Conservation (phyloP, 768 basidiomycete genomes). For the Amanita muscaria region DNA sequence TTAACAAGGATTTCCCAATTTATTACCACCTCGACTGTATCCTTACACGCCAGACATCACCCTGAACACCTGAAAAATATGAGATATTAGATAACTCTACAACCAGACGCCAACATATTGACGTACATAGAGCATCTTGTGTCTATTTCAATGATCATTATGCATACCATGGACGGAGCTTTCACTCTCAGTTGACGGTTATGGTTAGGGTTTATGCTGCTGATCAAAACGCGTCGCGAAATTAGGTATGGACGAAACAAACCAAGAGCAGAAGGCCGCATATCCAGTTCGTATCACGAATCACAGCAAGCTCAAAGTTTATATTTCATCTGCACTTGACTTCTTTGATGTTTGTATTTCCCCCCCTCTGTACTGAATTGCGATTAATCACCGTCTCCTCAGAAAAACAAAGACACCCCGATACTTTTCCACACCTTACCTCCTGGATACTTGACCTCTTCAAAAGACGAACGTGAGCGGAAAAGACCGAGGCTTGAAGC, state of each 20-base stretch:
- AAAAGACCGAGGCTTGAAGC: background rate
- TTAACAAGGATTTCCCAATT: no score
- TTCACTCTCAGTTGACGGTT: no score
- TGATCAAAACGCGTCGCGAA: slow-evolving; percentile 7
- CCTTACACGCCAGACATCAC: no score
- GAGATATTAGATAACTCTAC: no score
- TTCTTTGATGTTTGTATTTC: slow-evolving; percentile 40
- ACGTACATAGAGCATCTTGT: no score
- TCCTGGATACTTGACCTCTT: slow-evolving; percentile 11
- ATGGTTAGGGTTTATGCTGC: slow-evolving; percentile 4
- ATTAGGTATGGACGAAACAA: no score
- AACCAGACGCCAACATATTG: no score
- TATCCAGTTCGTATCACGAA: slow-evolving; percentile 42
- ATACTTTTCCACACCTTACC: slow-evolving; percentile 57
- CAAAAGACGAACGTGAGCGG: background rate
- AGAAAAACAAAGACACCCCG: slow-evolving; percentile 38
- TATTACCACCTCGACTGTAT: no score
- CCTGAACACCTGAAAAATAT: no score
- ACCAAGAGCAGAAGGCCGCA: no score
- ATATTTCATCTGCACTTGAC: slow-evolving; percentile 44
- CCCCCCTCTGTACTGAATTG: background rate
- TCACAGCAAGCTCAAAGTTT: slow-evolving; percentile 44
- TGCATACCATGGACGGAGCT: no score
- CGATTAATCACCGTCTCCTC: background rate
- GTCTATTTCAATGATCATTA: no score